Conservation (phyloP, 2,329 filamentous ascomycete species). For the Alternaria solani region DNA sequence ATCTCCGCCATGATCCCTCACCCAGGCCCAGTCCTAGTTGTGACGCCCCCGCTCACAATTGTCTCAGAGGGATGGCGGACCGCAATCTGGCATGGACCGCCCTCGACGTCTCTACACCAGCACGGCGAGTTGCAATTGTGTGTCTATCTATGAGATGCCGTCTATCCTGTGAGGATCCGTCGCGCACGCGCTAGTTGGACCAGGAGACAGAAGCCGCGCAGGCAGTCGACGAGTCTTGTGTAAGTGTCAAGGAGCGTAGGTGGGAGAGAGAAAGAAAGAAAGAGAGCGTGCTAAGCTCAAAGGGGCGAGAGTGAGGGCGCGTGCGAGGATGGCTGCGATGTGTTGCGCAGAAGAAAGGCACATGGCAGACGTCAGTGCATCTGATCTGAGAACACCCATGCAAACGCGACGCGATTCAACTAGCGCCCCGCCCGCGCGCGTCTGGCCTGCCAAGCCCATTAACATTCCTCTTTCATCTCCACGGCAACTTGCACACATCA, state of each 20-base stretch:
- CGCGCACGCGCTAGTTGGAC: background rate
- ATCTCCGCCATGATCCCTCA: conserved; percentile 44
- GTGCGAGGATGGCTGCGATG: conserved; percentile 10
- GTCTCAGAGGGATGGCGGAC: conserved; percentile 15
- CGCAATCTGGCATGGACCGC: conserved; percentile 21
- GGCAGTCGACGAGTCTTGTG: conserved; percentile 1
- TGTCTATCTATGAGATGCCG: conserved; percentile 21
- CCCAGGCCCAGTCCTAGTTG: conserved; percentile 7
- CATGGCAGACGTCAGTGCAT: conserved; percentile 26
- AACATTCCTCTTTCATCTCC: conserved; percentile 22
- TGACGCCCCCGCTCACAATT: conserved; percentile 11
- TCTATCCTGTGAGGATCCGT: conserved; percentile 13
- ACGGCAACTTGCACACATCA: conserved; percentile 9
- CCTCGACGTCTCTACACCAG: conserved; percentile 8
- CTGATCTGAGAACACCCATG: conserved; percentile 32
- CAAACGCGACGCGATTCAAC: conserved; percentile 35
- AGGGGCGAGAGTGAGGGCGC: conserved; percentile 2
- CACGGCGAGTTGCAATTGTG: conserved; percentile 2
- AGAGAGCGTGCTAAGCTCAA: conserved; percentile 3
- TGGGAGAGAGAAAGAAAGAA: conserved; percentile 5
- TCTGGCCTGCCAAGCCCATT: conserved; percentile 33
- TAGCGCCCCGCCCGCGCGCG: conserved; percentile 32
- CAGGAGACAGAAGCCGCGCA: background rate
- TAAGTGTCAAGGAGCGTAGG: conserved; percentile 7
- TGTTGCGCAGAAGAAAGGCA: conserved; percentile 19